A percentile compares a stretch with the other conserved stretches of the same genome.
Evolutionary conservation across 2,329 filamentous ascomycete genomes (phyloP).

Genomic region (Diaporthe sp.): DNA sequence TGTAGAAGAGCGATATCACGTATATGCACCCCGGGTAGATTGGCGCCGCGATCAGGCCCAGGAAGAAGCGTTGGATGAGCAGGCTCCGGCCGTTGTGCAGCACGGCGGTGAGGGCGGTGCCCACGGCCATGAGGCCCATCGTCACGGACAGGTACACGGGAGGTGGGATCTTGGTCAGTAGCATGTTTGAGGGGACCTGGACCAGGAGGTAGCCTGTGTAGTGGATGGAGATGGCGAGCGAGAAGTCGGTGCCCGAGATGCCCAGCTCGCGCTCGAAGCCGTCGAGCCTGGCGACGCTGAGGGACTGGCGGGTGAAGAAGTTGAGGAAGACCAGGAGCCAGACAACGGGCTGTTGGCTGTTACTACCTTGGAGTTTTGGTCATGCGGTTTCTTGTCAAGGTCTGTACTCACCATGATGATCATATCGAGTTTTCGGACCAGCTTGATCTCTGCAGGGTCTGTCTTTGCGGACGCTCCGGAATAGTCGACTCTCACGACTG

Average conservation of each 20-base stretch:
- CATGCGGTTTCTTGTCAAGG: too few relatives aligned
- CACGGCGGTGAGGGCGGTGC: not conserved
- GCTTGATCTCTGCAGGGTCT: slow-evolving; percentile 26
- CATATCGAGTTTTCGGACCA: slow-evolving; percentile 29
- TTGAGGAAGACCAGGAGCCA: slow-evolving; percentile 33
- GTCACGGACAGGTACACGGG: slow-evolving; percentile 37
- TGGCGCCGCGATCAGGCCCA: slow-evolving; percentile 72
- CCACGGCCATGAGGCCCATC: slow-evolving; percentile 52
- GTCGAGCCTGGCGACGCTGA: slow-evolving; percentile 23
- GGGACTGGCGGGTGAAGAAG: slow-evolving; percentile 21
- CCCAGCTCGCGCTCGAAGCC: slow-evolving; percentile 26
- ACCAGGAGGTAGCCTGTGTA: slow-evolving; percentile 56
- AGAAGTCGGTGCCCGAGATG: slow-evolving; percentile 10
- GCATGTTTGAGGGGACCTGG: slow-evolving; percentile 61
- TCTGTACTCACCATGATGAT: slow-evolving; percentile 13
- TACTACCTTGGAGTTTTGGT: not conserved
- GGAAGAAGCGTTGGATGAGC: slow-evolving; percentile 57
- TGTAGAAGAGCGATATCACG: slow-evolving; percentile 21
- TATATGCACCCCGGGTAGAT: slow-evolving; percentile 59
- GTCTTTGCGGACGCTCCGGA: slow-evolving; percentile 24
- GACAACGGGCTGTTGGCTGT: slow-evolving; percentile 19
- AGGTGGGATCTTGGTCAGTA: slow-evolving; percentile 52
- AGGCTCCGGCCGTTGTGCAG: slow-evolving; percentile 48
- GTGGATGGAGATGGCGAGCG: slow-evolving; percentile 17
- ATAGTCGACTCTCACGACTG: slow-evolving; percentile 9